A percentile compares a stretch with the other conserved stretches of the same genome.
These are phyloP conservation scores for Tricholoma hemisulphureum DNA, from an alignment of 768 basidiomycete genomes.

Conservation along the genomic window DNA sequence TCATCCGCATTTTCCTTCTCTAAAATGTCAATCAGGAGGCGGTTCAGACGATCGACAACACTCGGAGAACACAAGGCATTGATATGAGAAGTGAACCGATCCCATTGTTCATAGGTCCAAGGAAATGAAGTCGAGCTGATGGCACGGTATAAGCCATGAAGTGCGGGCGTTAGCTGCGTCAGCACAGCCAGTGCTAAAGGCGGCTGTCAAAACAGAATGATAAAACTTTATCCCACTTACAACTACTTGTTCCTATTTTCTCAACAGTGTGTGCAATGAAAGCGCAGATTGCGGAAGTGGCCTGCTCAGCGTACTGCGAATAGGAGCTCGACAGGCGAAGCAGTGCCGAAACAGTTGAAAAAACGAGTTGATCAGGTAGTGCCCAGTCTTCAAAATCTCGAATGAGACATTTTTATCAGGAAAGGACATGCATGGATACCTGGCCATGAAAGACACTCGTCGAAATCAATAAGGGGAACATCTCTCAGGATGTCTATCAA, in stretches of 20 bases:
- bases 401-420: slow-evolving; percentile 1
- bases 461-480: slow-evolving; percentile 75
- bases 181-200: slow-evolving; percentile 65
- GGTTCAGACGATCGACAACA: slow-evolving; percentile 72
- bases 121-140: slow-evolving; percentile 74
- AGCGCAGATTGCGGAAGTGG: slow-evolving; percentile 56
- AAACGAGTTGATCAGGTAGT: slow-evolving; percentile 81
- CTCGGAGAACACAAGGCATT: slow-evolving; percentile 61
- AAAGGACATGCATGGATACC: slow-evolving; percentile 41
- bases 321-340: slow-evolving; percentile 61
- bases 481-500: slow-evolving; percentile 70
- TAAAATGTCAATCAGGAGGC: slow-evolving; percentile 61
- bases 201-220: slow-evolving; percentile 1
- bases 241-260: slow-evolving; percentile 48
- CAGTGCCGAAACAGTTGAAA: slow-evolving; percentile 73
- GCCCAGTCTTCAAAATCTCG: slow-evolving; percentile 66
- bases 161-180: slow-evolving; percentile 72
- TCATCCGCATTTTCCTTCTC: slow-evolving; percentile 50
- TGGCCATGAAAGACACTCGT: slow-evolving; percentile 75
- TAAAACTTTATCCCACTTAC: slow-evolving; percentile 39
- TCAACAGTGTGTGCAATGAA: slow-evolving; percentile 60
- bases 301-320: slow-evolving; percentile 45
- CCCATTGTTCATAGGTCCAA: slow-evolving; percentile 73
- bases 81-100: slow-evolving; percentile 49
- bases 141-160: slow-evolving; percentile 87